These are phyloP conservation scores for Beverwykella pulmonaria DNA, from an alignment of 495 filamentous ascomycete species.

Conservation along the genomic window DNA sequence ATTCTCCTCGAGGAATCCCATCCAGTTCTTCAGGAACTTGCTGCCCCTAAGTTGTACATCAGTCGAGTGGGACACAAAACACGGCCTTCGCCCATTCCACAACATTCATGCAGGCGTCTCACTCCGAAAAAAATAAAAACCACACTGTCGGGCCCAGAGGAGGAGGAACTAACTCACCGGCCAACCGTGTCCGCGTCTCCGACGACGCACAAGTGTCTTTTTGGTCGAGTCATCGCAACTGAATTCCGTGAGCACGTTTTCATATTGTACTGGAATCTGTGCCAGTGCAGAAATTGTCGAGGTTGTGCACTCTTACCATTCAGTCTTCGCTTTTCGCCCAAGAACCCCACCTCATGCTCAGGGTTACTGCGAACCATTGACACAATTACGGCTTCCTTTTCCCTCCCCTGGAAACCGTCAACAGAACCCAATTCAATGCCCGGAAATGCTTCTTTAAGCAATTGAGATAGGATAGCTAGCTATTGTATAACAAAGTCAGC, in stretches of 20 bases:
- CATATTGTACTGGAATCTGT: slow-evolving; percentile 1
- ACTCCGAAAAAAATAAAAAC: slow-evolving; percentile 6
- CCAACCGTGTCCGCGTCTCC: slow-evolving; percentile 92
- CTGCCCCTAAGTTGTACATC: slow-evolving; percentile 60
- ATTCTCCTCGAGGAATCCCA: slow-evolving; percentile 81
- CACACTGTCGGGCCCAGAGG: not conserved
- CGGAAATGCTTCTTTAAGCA: slow-evolving; percentile 75
- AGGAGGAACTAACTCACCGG: slow-evolving; percentile 58
- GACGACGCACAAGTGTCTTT: slow-evolving; percentile 84
- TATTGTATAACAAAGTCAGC: slow-evolving; percentile 39
- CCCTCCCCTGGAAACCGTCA: slow-evolving; percentile 94
- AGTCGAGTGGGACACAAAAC: slow-evolving; percentile 21
- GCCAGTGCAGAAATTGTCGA: slow-evolving; percentile 14
- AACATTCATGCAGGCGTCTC: slow-evolving; percentile 17
- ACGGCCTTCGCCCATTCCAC: not conserved
- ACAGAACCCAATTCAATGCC: slow-evolving; percentile 91
- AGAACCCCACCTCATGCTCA: slow-evolving; percentile 85
- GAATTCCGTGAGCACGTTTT: slow-evolving; percentile 21
- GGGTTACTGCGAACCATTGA: slow-evolving; percentile 88
- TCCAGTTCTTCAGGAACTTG: slow-evolving; percentile 83
- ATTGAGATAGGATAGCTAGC: slow-evolving; percentile 72
- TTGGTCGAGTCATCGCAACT: slow-evolving; percentile 96
- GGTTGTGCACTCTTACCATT: slow-evolving; percentile 65
- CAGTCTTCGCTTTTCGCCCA: slow-evolving; percentile 87
- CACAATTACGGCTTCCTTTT: slow-evolving; percentile 95